phyloP scores from a whole-genome alignment of 2,329 filamentous ascomycete species.

The Phialocephala sp. region DNA sequence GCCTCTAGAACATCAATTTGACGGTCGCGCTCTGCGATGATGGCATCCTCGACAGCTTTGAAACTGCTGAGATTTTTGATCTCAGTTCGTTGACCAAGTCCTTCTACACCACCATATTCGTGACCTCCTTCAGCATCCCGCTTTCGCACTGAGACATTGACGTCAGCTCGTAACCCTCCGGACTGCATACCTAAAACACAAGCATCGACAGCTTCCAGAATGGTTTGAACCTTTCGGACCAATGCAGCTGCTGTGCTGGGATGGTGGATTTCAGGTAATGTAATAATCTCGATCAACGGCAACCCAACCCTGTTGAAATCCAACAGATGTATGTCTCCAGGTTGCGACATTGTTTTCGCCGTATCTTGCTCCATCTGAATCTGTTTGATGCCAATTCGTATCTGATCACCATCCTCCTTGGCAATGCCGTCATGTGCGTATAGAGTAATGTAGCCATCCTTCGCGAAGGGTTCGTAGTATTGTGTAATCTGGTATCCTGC shows the following conservation, averaged over 20 bases:
- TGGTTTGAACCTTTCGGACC: constrained; percentile 84
- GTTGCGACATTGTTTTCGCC: constrained; percentile 86
- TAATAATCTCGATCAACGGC: constrained; percentile 94
- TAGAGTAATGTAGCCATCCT: constrained; percentile 74
- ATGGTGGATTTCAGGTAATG: constrained; percentile 84
- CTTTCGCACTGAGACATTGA: constrained; percentile 87
- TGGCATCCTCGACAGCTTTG: constrained; percentile 93
- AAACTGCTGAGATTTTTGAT: constrained; percentile 98
- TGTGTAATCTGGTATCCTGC: constrained; percentile 98
- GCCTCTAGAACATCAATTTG: constrained; percentile 82
- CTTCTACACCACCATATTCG: constrained; percentile 61
- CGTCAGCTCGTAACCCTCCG: constrained; percentile 88
- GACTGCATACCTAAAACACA: constrained; percentile 93
- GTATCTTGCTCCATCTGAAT: constrained; percentile 98
- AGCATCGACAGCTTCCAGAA: constrained; percentile 80
- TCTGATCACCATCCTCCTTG: constrained; percentile 69
- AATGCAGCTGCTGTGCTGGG: constrained; percentile 86
- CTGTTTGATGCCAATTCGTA: constrained; percentile 85
- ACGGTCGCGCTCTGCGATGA: constrained; percentile 86
- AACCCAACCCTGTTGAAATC: constrained; percentile 94
- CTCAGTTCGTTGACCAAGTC: constrained; percentile 86
- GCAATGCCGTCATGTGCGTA: constrained; percentile 80
- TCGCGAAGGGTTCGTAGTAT: constrained; percentile 79
- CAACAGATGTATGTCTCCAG: constrained; percentile 75
- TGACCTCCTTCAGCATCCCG: constrained; percentile 48